Evolutionary conservation across 805 yeast genomes (phyloP).

Genomic region (Metschnikowia arizonensis): DNA sequence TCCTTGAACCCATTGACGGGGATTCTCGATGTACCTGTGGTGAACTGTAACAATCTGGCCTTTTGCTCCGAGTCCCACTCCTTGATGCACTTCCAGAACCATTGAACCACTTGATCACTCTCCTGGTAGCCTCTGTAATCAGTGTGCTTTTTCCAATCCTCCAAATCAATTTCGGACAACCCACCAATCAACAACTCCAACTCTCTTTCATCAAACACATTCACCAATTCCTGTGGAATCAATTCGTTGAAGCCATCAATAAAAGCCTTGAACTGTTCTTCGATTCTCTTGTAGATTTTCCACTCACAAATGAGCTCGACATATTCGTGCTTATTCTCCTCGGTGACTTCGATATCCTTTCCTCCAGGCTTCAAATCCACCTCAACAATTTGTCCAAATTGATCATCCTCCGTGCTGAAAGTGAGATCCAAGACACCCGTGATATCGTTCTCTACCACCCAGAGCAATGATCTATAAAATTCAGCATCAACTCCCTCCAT

Average conservation of each 20-base stretch:
- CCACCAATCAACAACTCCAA: conserved; percentile 96
- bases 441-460: conserved; percentile 95
- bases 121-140: conserved; percentile 98
- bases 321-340: conserved; percentile 84
- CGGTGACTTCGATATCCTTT: conserved; percentile 82
- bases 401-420: conserved; percentile 85
- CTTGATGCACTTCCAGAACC: conserved; percentile 96
- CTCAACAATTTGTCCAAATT: conserved; percentile 87
- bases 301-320: conserved; percentile 94
- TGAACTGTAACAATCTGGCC: conserved; percentile 91
- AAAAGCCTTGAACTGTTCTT: conserved; percentile 93
- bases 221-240: conserved; percentile 93
- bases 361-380: conserved; percentile 91
- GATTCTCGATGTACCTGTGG: conserved; percentile 98
- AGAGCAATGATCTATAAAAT: conserved; percentile 86
- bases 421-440: conserved; percentile 78
- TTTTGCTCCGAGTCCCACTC: conserved; percentile 97
- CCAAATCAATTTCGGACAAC: conserved; percentile 94
- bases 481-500: conserved; percentile 99
- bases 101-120: conserved; percentile 91
- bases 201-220: conserved; percentile 97
- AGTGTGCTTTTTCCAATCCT: conserved; percentile 98
- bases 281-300: conserved; percentile 90
- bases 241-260: conserved; percentile 96
- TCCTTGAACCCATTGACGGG: conserved; percentile 99